Evolutionary conservation across 805 yeast genomes (phyloP), one percentile per base, ranked within the genome.

Genomic region (Metschnikowia lunata): DNA sequence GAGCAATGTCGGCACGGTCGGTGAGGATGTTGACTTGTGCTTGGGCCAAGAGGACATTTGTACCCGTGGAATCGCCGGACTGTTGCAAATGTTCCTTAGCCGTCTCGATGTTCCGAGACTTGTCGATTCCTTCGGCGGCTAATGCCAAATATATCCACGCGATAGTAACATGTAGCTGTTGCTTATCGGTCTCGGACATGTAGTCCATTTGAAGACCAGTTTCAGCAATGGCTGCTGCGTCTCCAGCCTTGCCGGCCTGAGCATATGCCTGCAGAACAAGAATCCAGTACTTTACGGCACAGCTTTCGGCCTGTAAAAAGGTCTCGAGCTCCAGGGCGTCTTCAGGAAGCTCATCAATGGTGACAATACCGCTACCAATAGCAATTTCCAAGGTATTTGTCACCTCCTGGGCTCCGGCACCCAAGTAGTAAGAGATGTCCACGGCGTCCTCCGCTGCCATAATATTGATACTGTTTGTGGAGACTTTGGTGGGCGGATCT

Each of bases 311-410:
- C 49, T 85, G 84, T 50, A 93, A 70, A 49, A 91, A 76, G 26
- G 79, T 77, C 51, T 85, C 80, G 50, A 93, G 73, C 58, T 93
- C 98, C 36, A 80, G 75, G 5, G 96, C 87, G 61, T 91, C 96
- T 18, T 87, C 96, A 5, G 96, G 95, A 45, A 89, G 72, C 58
- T 91, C 98, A 30, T 82, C 80, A 54, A 93, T 79, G 41, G 88
- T 84, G 50, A 91, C 96, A 49, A 88, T 85, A 4, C 75, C 74
- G 56, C 84, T 86, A 46, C 83, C 58, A 43, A 88, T 69, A 35
- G 96, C 97, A 57, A 91, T 84, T 62, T 81, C 85, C 52, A 80
- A 56, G 33, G 56, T 63, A 27, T 55, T 59, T 34, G 57, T 42
- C 13, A 59, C 44, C 45, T 67, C 69, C 8, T 39, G 33, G 15